Conservation (phyloP, 345 rosid genomes). For the Orychophragmus violaceus region DNA sequence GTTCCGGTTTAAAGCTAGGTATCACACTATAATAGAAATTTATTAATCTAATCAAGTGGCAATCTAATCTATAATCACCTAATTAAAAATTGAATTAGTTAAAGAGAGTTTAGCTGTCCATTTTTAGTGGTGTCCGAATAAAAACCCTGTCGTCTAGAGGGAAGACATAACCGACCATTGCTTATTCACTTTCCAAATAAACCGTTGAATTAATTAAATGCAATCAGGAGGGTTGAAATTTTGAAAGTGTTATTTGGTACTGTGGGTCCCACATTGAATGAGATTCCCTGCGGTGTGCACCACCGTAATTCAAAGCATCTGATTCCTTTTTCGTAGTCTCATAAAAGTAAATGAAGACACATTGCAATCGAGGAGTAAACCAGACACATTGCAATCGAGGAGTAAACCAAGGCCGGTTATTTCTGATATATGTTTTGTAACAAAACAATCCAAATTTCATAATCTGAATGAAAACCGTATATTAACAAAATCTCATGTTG, state of each 20-base stretch:
- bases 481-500: too few species aligned
- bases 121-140: slow-evolving; percentile 37
- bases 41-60: slow-evolving; percentile 6
- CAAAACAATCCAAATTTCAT: background rate
- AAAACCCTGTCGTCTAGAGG: slow-evolving; percentile 32
- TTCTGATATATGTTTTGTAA: background rate
- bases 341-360: too few species aligned
- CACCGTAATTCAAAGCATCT: slow-evolving; percentile 22
- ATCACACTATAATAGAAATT: background rate
- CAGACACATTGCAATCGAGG: too few species aligned
- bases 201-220: slow-evolving; percentile 22
- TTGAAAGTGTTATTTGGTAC: slow-evolving; percentile 7
- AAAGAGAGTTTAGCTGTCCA: slow-evolving; percentile 31
- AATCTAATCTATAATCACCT: slow-evolving; percentile 24
- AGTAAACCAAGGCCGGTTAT: background rate
- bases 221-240: slow-evolving; percentile 13
- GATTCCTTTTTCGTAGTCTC: slow-evolving; percentile 6
- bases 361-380: background rate
- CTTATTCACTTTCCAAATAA: slow-evolving; percentile 32
- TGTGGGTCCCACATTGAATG: slow-evolving; percentile 1
- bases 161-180: slow-evolving; percentile 36
- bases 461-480: background rate
- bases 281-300: slow-evolving; percentile 25
- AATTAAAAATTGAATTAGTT: background rate
- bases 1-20: slow-evolving; percentile 13